A percentile compares a stretch with the other conserved stretches of the same genome.
Conservation (phyloP, 495 filamentous ascomycete species). For the Daldinia childiae region DNA sequence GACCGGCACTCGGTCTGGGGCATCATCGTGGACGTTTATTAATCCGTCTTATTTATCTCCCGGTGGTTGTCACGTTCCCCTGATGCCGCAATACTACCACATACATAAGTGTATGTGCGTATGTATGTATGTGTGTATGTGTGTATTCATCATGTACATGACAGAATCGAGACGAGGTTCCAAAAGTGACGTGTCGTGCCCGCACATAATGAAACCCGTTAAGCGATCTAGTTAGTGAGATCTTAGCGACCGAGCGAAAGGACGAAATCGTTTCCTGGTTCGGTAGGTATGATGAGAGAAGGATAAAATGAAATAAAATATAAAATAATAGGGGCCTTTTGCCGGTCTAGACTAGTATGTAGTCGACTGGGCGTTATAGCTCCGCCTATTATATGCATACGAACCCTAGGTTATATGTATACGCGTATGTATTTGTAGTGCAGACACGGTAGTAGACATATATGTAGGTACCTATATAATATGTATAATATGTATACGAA, state of each 20-base stretch:
- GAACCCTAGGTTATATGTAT: background rate
- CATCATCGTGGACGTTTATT: conserved; percentile 21
- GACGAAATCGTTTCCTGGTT: conserved; percentile 39
- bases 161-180: background rate
- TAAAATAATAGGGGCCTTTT: background rate
- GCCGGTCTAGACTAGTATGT: conserved; percentile 19
- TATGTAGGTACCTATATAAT: too few species aligned
- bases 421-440: too few species aligned
- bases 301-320: background rate
- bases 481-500: background rate
- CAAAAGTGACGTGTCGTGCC: conserved; percentile 11
- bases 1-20: conserved; percentile 26
- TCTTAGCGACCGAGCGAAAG: conserved; percentile 17
- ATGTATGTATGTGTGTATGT: too few species aligned
- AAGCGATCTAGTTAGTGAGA: conserved; percentile 39
- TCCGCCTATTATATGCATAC: conserved; percentile 6
- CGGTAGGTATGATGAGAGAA: conserved; percentile 30
- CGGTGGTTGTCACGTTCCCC: background rate
- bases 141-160: background rate
- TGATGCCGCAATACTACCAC: background rate
- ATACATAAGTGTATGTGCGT: background rate
- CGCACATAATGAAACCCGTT: conserved; percentile 10
- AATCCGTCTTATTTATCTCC: conserved; percentile 16
- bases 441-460: background rate
- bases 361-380: background rate